These are phyloP conservation scores for Pseudoperonospora humuli DNA, from an alignment of 352 stramenopile species.

Conservation along the genomic window DNA sequence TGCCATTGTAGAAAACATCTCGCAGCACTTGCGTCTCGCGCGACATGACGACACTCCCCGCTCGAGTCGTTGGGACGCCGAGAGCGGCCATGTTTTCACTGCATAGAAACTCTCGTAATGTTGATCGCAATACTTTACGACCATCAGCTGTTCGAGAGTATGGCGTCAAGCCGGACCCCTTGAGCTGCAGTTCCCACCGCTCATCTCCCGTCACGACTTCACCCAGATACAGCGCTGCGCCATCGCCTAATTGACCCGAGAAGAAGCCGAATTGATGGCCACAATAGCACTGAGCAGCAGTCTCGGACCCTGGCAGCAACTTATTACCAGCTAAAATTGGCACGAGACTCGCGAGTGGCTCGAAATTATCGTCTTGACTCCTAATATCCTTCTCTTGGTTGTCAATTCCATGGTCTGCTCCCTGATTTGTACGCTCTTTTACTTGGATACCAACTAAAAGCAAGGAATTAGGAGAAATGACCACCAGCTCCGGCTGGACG, in stretches of 20 bases:
- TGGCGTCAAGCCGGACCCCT: constrained; percentile 92
- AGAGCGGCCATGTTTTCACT: constrained; percentile 95
- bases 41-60: constrained; percentile 71
- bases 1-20: constrained; percentile 87
- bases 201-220: constrained; percentile 51
- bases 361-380: constrained; percentile 14
- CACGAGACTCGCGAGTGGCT: constrained; percentile 36
- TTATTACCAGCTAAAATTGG: constrained; percentile 67
- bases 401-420: background rate
- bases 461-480: constrained; percentile 43
- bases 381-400: background rate
- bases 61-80: constrained; percentile 90
- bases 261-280: constrained; percentile 90
- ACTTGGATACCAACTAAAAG: constrained; percentile 54
- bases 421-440: background rate
- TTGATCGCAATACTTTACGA: constrained; percentile 89
- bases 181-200: constrained; percentile 94
- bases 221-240: constrained; percentile 84
- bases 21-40: constrained; percentile 59
- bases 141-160: constrained; percentile 93
- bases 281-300: constrained; percentile 86
- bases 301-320: constrained; percentile 62
- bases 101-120: constrained; percentile 95
- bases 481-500: constrained; percentile 45
- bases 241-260: constrained; percentile 87